A percentile compares a stretch with the other conserved stretches of the same genome.
These are phyloP conservation scores for Nothophaeocryptopus gaeumannii DNA, from an alignment of 2,329 filamentous ascomycete species.

Conservation along the genomic window DNA sequence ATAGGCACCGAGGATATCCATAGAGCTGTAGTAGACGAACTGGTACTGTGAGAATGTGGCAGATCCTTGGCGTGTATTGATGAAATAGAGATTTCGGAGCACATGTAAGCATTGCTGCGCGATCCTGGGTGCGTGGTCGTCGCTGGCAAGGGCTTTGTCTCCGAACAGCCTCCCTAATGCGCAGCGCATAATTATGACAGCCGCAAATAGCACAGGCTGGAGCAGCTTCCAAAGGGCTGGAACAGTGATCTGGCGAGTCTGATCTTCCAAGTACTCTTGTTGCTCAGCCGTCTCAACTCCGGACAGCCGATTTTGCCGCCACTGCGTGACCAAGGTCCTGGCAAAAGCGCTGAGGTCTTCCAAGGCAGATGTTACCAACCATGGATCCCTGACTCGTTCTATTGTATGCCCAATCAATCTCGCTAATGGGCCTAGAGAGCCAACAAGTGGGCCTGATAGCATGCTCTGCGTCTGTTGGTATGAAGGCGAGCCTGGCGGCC, in stretches of 20 bases:
- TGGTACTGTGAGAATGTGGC: constrained; percentile 77
- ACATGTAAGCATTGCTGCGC: constrained; percentile 70
- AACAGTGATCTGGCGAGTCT: constrained; percentile 63
- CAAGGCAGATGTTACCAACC: constrained; percentile 52
- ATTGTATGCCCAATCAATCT: constrained; percentile 63
- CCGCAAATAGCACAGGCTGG: constrained; percentile 71
- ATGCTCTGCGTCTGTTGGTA: constrained; percentile 59
- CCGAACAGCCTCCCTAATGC: constrained; percentile 64
- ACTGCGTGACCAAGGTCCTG: constrained; percentile 64
- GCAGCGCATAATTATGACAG: constrained; percentile 71
- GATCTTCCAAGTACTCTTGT: constrained; percentile 58
- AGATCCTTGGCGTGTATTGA: constrained; percentile 71
- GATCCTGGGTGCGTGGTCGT: constrained; percentile 60
- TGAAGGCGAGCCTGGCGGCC: constrained; percentile 59
- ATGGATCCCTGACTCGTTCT: constrained; percentile 54
- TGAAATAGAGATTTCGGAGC: constrained; percentile 76
- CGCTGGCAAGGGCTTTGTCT: constrained; percentile 54
- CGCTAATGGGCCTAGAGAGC: constrained; percentile 66
- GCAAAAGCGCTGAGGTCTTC: constrained; percentile 68
- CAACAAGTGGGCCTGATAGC: constrained; percentile 60
- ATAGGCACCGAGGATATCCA: constrained; percentile 77
- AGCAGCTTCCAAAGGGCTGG: constrained; percentile 73
- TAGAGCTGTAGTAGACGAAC: constrained; percentile 77
- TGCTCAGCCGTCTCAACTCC: constrained; percentile 69
- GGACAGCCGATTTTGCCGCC: constrained; percentile 72